These are phyloP conservation scores for Penicillium daleae DNA, from an alignment of 495 filamentous ascomycete species.

Conservation along the genomic window DNA sequence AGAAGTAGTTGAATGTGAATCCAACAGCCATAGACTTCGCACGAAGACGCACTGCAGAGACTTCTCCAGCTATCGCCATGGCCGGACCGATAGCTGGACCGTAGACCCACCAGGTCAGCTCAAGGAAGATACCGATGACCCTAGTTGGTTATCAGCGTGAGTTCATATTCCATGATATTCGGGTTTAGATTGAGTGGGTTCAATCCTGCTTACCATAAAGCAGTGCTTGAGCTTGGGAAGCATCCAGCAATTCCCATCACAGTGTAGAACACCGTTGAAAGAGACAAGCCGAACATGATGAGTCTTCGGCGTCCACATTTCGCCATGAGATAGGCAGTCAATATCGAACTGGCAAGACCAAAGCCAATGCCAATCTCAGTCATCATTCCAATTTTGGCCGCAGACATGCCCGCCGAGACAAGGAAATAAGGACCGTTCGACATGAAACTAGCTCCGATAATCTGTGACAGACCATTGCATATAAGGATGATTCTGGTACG, in stretches of 20 bases:
- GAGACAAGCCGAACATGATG: conserved; percentile 24
- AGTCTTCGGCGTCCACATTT: conserved; percentile 24
- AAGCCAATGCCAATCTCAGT: conserved; percentile 30
- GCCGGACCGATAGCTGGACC: conserved; percentile 28
- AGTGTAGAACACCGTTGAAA: conserved; percentile 24
- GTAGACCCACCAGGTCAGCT: conserved; percentile 24
- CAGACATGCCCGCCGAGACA: conserved; percentile 26
- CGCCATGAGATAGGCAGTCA: conserved; percentile 27
- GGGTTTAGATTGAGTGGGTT: not conserved
- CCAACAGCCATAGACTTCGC: conserved; percentile 33
- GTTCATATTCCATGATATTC: not conserved
- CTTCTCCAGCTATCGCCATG: conserved; percentile 32
- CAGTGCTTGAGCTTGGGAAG: conserved; percentile 18
- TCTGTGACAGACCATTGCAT: conserved; percentile 25
- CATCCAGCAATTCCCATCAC: conserved; percentile 32
- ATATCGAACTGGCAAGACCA: conserved; percentile 21
- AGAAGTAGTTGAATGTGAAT: conserved; percentile 31
- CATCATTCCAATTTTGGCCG: conserved; percentile 23
- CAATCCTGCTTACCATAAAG: conserved; percentile 20
- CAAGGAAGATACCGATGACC: conserved; percentile 20
- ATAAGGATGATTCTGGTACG: conserved; percentile 36
- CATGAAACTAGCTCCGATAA: conserved; percentile 28
- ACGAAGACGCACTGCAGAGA: conserved; percentile 31
- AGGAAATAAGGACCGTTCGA: conserved; percentile 34
- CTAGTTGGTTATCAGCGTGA: conserved; percentile 2